A percentile compares a stretch with the other conserved stretches of the same genome.
These are phyloP conservation scores for Ogataea paradorogensis DNA, from an alignment of 805 yeast genomes.

Conservation along the genomic window DNA sequence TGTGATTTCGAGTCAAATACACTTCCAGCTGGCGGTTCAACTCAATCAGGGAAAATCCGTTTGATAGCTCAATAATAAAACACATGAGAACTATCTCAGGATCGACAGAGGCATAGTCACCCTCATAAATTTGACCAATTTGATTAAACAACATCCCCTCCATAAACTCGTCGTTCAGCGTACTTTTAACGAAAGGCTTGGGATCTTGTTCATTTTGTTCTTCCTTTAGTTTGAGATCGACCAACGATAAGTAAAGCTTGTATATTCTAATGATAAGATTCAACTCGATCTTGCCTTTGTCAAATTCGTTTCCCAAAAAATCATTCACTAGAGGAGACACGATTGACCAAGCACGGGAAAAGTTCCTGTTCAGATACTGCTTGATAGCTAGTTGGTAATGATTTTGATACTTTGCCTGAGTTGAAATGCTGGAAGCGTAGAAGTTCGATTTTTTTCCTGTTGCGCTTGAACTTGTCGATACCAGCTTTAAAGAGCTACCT, in stretches of 20 bases:
- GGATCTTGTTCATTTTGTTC: background rate
- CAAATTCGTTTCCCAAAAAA: conserved; percentile 5
- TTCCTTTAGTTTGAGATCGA: conserved; percentile 30
- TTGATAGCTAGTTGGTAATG: conserved; percentile 40
- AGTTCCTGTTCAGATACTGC: conserved; percentile 37
- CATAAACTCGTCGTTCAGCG: conserved; percentile 16
- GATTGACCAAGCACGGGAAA: conserved; percentile 28
- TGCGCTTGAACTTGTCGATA: background rate
- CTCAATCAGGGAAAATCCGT: conserved; percentile 21
- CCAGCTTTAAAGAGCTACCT: background rate
- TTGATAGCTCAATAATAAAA: conserved; percentile 31
- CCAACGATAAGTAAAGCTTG: conserved; percentile 29
- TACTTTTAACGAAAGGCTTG: background rate
- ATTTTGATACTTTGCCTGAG: conserved; percentile 20
- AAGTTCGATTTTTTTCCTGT: background rate
- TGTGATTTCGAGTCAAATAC: conserved; percentile 16
- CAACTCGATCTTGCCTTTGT: conserved; percentile 6
- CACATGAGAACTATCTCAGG: conserved; percentile 30
- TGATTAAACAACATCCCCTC: conserved; percentile 26
- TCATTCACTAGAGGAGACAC: conserved; percentile 22
- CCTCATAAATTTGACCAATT: conserved; percentile 13
- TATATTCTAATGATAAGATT: conserved; percentile 21
- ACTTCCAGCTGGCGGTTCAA: conserved; percentile 26
- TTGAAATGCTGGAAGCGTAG: conserved; percentile 13
- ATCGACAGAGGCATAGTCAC: conserved; percentile 17